Evolutionary conservation across 805 yeast species (phyloP), one percentile per base, ranked within the genome.

Genomic region (Blastobotrys muscicola): DNA sequence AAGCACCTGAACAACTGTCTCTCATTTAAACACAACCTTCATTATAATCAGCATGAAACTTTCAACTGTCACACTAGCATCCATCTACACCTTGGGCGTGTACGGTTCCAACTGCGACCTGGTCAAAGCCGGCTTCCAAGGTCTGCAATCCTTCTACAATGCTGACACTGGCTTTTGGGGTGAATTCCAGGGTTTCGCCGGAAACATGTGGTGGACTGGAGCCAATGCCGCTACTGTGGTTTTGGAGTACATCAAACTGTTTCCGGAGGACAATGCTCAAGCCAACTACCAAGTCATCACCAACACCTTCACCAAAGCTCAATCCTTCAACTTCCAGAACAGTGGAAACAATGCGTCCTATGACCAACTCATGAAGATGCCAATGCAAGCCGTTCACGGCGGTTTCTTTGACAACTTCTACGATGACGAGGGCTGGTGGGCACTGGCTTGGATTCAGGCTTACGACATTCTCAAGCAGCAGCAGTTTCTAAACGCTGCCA

Each of bases 341-440:
- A 20, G 26, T 6, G 26, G 26, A 20, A 20, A 20, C 26, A 20
- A 20, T 20, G 26, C 26, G 6, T 20, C 26, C 26, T 20, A 20
- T 6, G 4, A 4, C 4, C 6, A 20, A 6, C 4, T 20, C 11
- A 10, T 13, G 13, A 16, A 33, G 13, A n/a, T 14, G 11, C 39
- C 44, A 8, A 35, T 39, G 8, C 45, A 43, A 8, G 50, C 47
- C 29, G 30, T 44, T 13, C 16, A 16, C 12, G 42, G 33, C 11
- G 50, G 50, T 4, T 47, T 47, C 29, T 31, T 26, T 14, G 44
- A 47, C 23, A 35, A 12, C 29, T 47, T 26, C 33, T 44, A 47
- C 33, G 50, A 47, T 15, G 50, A 47, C 30, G 40, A 31, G 15
- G 45, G 47, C 8, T 47, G 50, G 50, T 47, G 47, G 47, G 50